Base-by-base conservation (phyloP, 441 rosid genomes). In the Bruguiera hainesii region DNA sequence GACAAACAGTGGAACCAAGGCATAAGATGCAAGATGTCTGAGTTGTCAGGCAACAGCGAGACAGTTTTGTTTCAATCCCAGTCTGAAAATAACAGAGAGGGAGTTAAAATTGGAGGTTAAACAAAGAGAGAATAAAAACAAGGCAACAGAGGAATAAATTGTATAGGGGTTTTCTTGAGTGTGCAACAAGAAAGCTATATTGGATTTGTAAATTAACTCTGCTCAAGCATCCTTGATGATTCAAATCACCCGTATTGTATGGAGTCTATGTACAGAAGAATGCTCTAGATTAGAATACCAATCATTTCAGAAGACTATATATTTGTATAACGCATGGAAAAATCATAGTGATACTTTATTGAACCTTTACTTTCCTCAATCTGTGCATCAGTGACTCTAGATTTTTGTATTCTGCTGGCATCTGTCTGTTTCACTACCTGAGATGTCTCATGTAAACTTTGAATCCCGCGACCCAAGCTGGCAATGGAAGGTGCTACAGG, bases 401-500 rank as follows among this genome's bases (percentile, higher is more conserved):
- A 82, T 66, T 79, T 84, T 26, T 90, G 96, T 81, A 90, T 86
- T 79, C 84, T 75, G 70, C 76, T 80, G 39, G 88, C 76, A 68
- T 90, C 89, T 64, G 75, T 78, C 72, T 75, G 85, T 62, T 70
- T 78, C 61, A 81, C 83, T 73, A 76, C 81, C 71, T 75, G 74
- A 66, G 97, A 91, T 25, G 95, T 90, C 74, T 73, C 83, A 25
- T 71, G 96, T 78, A 91, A 80, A 76, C 85, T 85, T 69, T 83
- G 87, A 78, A 93, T 84, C 58, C 97, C 98, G 57, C 96, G 87
- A 60, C 98, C 98, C 82, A 93, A 84, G 64, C 84, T 85, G 29
- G 98, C 96, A 67, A 93, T 89, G 26, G 89, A 87, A 63, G 90
- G 89, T 63, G 97, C 98, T 15, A 89, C 82, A 29, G 97, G 97